These are phyloP conservation scores for Russula emetica DNA, from an alignment of 768 basidiomycete species.

Conservation along the genomic window DNA sequence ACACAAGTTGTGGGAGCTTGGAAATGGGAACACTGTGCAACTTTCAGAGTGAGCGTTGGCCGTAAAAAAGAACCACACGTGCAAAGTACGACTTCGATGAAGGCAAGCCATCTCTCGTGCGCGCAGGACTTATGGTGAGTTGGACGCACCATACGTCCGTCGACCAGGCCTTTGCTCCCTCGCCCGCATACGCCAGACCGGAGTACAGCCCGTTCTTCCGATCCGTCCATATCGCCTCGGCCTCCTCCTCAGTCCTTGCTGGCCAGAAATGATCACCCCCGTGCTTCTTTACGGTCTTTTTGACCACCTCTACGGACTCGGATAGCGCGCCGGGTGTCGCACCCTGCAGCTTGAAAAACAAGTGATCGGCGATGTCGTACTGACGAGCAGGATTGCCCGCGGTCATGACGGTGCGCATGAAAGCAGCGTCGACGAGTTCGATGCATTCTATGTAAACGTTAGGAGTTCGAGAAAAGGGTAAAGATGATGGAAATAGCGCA, in stretches of 20 bases:
- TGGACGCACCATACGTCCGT: slow-evolving; percentile 70
- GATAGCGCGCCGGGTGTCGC: slow-evolving; percentile 53
- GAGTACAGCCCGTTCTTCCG: slow-evolving; percentile 63
- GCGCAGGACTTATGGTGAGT: not conserved
- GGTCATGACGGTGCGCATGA: slow-evolving; percentile 60
- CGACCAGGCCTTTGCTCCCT: slow-evolving; percentile 55
- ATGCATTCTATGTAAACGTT: slow-evolving; percentile 58
- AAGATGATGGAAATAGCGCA: slow-evolving; percentile 35
- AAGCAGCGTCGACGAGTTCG: slow-evolving; percentile 71
- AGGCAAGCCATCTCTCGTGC: not conserved
- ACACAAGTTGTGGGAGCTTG: slow-evolving; percentile 57
- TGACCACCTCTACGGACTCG: slow-evolving; percentile 57
- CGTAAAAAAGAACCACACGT: not conserved
- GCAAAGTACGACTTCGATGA: not conserved
- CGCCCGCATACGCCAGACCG: slow-evolving; percentile 48
- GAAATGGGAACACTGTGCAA: slow-evolving; percentile 54
- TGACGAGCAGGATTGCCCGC: slow-evolving; percentile 41
- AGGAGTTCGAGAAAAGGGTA: not conserved
- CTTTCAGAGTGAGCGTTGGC: not conserved
- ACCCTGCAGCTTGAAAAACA: slow-evolving; percentile 89
- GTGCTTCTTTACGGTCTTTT: slow-evolving; percentile 55
- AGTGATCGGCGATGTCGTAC: slow-evolving; percentile 44
- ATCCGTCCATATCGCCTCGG: slow-evolving; percentile 67
- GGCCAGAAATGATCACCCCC: slow-evolving; percentile 66
- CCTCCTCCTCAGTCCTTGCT: slow-evolving; percentile 60